Percentiles rank a stretch among this genome's conserved stretches.
Evolutionary conservation across 106 monocot species (phyloP).

Genomic region (Acorus calamus): DNA sequence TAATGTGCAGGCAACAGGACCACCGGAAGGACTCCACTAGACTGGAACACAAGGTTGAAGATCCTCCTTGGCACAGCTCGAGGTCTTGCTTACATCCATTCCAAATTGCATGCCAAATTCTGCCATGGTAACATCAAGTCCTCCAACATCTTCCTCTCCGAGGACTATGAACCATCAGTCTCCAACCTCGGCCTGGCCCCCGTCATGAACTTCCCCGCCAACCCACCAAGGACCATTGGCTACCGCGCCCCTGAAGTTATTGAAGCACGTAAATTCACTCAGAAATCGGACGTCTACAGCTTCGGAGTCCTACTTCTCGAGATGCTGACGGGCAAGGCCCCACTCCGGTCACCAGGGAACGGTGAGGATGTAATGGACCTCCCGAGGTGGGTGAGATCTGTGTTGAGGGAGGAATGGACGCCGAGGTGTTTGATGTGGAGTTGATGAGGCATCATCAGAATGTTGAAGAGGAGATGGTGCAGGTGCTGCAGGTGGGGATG

Average conservation of each 20-base stretch:
- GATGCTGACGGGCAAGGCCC: conserved; percentile 75
- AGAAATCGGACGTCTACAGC: conserved; percentile 82
- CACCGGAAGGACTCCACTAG: conserved; percentile 36
- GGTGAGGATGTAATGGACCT: conserved; percentile 44
- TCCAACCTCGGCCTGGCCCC: conserved; percentile 51
- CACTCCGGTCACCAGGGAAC: conserved; percentile 32
- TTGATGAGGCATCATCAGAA: conserved; percentile 45
- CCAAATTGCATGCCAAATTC: conserved; percentile 53
- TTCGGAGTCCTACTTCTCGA: conserved; percentile 88
- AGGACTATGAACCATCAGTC: conserved; percentile 33
- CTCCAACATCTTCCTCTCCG: conserved; percentile 50
- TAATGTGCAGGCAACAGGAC: conserved; percentile 32
- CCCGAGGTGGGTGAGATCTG: conserved; percentile 74
- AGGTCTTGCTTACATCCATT: conserved; percentile 60
- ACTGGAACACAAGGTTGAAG: conserved; percentile 73
- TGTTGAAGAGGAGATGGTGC: conserved; percentile 78
- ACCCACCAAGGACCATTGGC: conserved; percentile 27
- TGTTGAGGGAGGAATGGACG: conserved; percentile 90
- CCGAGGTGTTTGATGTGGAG: conserved; percentile 86
- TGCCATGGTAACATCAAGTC: conserved; percentile 85
- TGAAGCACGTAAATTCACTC: conserved; percentile 40
- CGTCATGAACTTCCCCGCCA: conserved; percentile 34
- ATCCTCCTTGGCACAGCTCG: conserved; percentile 54
- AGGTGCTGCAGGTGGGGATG: conserved; percentile 86
- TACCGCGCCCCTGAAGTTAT: conserved; percentile 73